These are phyloP conservation scores for Phyllosticta citrichinensis DNA, from an alignment of 2,329 filamentous ascomycete genomes.

Conservation along the genomic window DNA sequence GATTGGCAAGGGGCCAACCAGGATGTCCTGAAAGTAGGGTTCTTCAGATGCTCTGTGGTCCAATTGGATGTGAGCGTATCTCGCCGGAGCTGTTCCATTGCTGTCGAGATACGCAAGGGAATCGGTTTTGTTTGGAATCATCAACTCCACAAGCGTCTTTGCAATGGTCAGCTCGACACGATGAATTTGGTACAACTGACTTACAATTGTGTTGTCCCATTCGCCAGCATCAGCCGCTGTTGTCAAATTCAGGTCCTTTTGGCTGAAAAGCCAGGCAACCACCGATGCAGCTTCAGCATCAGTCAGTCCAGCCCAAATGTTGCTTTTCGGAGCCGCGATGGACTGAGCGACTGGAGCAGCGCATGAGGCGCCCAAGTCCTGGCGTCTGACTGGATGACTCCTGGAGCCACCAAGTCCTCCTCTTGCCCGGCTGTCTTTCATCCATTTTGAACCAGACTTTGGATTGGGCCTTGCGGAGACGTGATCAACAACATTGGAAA, in stretches of 20 bases:
- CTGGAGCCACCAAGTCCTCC: background rate
- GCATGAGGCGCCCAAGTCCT: background rate
- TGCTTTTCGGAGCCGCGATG: conserved; percentile 29
- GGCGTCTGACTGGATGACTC: background rate
- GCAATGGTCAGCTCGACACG: background rate
- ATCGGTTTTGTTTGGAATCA: conserved; percentile 42
- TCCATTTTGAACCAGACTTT: background rate
- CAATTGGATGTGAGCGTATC: conserved; percentile 38
- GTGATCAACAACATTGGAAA: background rate
- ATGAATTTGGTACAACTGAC: background rate
- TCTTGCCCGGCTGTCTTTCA: background rate
- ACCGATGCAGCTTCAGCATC: conserved; percentile 31
- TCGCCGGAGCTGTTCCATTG: conserved; percentile 23
- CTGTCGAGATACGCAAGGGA: conserved; percentile 36
- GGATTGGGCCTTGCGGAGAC: background rate
- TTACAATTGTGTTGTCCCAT: conserved; percentile 27
- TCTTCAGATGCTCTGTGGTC: conserved; percentile 16
- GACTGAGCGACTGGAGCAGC: background rate
- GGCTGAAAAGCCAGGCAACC: conserved; percentile 31
- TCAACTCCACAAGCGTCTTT: conserved; percentile 25
- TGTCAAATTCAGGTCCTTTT: conserved; percentile 32
- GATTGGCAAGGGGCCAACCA: conserved; percentile 42
- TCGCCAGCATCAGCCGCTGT: conserved; percentile 21
- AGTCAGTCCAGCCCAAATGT: conserved; percentile 32
- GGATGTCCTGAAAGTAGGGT: conserved; percentile 33